Evolutionary conservation across 202 grass and related monocot species (phyloP), one percentile per base, ranked within the genome.

Genomic region (Zizania palustris): DNA sequence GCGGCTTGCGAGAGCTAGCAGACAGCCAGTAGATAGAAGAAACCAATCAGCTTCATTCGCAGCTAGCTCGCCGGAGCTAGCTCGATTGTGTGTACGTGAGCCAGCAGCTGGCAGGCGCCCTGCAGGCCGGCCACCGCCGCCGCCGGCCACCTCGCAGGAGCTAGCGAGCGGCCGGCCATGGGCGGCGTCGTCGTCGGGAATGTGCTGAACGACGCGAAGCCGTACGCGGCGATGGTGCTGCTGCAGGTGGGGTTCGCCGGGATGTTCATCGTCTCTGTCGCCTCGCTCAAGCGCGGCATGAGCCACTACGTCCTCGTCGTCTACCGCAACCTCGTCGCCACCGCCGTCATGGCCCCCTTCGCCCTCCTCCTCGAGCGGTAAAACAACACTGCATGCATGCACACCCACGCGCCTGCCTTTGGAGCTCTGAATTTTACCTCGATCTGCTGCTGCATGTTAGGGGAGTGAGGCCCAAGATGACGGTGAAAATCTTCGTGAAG

Each of bases 261-360:
- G 22, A 89, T 97, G 90, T 93, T 80, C 80, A 84, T 97, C 83
- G 73, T 97, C 74, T 64, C 93, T 12, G 83, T 93, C 15, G 88
- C 88, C 12, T 90, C 93, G 0, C 80, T 96, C 41, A 86, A 84
- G 49, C 81, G 50, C 6, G 93, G 93, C 67, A 96, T 96, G 93
- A 96, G 65, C 82, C 93, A 96, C 73, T 96, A 73, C 34, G 89
- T 96, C 3, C 87, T 96, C 71, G 89, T 92, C 33, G 90, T 90
- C 33, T 96, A 96, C 79, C 86, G 93, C 33, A 97, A 93, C 62
- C n/a, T 79, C 64, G 88, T 85, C 7, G 93, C 78, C 22, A 71
- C 90, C 4, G 40, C 49, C 41, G 28, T 87, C 71, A 81, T 97
- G 67, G 35, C 78, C 9, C 93, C 93, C 6, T 90, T 92, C 58